Base-by-base conservation (phyloP, 305 asterid species). In the Fraxinus floribunda region DNA sequence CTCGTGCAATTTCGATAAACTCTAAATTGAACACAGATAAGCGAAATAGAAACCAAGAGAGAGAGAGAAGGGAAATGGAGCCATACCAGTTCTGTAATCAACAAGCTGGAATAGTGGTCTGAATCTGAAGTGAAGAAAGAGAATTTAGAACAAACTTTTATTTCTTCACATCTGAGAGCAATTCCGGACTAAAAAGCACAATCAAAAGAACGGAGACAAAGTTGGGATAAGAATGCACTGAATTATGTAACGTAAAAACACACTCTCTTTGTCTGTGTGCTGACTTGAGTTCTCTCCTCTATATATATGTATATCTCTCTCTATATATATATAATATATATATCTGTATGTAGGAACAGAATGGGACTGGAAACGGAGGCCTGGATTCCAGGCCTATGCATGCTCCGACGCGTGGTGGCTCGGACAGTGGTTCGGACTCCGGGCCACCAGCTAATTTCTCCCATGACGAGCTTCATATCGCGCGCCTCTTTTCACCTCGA, bases 391-490 rank as follows among this genome's bases (percentile, higher is more conserved):
- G 1, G 44, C 76, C 76, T 30, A 32, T 32, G 39, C 4, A 29
- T 71, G 76, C 44, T 71, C 44, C 76, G 76, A 71, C 76, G 44
- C 76, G 76, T 71, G 41, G 76, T 71, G 41, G 76, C 26, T 71
- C 11, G 22, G 76, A 71, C 13, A 16, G 24, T 71, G 76, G 41
- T 71, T 71, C 9, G 76, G 41, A 71, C 4, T 13, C 75, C 76
- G 24, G 44, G 41, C 76, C 11, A 16, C 24, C 76, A 32, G 76
- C 5, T 13, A 71, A 30, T 64, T 64, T 64, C 73, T 64, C 73
- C 73, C 9, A 64, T 9, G 72, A 24, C 16, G 72, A 24, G 35
- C 35, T 22, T 64, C 34, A 64, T 64, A 10, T 22, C 35, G 73
- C 73, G 73, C 35, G 73, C 29, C 5, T 64, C 30, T 64, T 64